phyloP scores from a whole-genome alignment of 2,329 filamentous ascomycete genomes.

The Tolypocladium sp. region DNA sequence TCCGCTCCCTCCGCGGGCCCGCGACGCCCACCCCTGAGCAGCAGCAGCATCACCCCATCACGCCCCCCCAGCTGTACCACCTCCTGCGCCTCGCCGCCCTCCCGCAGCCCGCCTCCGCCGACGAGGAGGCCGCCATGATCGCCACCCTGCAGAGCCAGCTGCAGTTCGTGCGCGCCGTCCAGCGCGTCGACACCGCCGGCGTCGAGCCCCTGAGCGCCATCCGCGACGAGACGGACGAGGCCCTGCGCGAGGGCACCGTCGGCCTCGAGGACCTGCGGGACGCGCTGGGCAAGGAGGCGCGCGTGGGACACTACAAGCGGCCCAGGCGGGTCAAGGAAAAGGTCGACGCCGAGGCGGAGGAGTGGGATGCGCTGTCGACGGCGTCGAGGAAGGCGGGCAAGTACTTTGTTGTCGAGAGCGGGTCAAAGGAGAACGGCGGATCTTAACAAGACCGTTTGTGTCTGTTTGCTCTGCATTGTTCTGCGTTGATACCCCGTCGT shows the following conservation, averaged over 20 bases:
- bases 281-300: conserved; percentile 50
- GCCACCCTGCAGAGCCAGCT: conserved; percentile 71
- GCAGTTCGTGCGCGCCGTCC: conserved; percentile 82
- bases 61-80: conserved; percentile 64
- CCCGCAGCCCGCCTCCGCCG: conserved; percentile 53
- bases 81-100: conserved; percentile 85
- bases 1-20: conserved; percentile 49
- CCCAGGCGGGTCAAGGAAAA: conserved; percentile 27
- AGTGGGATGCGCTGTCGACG: conserved; percentile 62
- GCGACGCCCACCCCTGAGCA: conserved; percentile 4
- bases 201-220: conserved; percentile 70
- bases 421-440: conserved; percentile 11
- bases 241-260: conserved; percentile 50
- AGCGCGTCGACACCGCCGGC: conserved; percentile 63
- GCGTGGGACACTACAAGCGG: conserved; percentile 45
- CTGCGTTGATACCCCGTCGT: conserved; percentile 2
- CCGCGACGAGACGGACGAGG: conserved; percentile 66
- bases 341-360: conserved; percentile 39
- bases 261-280: conserved; percentile 46
- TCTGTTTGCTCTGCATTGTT: not conserved
- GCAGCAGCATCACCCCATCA: conserved; percentile 32
- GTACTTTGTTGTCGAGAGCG: conserved; percentile 70
- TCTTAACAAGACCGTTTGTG: not conserved
- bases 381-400: conserved; percentile 58
- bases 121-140: conserved; percentile 63